Conservation (phyloP, 192 early-diverging fungal species). For the Phycomyces blakesleeanus region DNA sequence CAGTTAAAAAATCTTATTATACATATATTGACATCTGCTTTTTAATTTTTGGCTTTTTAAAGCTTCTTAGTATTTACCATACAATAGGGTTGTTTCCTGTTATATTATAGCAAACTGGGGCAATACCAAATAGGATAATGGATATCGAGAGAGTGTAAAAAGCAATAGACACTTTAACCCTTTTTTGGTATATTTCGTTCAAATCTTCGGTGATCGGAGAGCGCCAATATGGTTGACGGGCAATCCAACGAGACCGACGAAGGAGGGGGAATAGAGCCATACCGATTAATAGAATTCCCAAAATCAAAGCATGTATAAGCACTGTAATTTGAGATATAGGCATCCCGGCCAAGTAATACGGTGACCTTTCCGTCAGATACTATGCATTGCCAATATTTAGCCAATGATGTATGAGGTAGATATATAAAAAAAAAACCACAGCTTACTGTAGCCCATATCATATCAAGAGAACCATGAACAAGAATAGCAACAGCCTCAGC, state of each 20-base stretch:
- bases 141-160: slow-evolving; percentile 37
- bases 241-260: slow-evolving; percentile 43
- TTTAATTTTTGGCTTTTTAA: not conserved
- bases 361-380: slow-evolving; percentile 32
- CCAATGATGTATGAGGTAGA: not conserved
- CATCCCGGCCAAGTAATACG: slow-evolving; percentile 16
- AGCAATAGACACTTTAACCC: slow-evolving; percentile 38
- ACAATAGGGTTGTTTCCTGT: slow-evolving; percentile 61
- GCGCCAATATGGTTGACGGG: slow-evolving; percentile 46
- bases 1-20: not conserved
- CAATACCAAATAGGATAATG: slow-evolving; percentile 51
- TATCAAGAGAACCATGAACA: slow-evolving; percentile 40
- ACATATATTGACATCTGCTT: not conserved
- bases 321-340: slow-evolving; percentile 36
- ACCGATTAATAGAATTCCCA: slow-evolving; percentile 71
- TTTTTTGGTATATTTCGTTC: slow-evolving; percentile 13
- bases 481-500: slow-evolving; percentile 55
- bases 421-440: not conserved
- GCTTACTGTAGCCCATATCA: slow-evolving; percentile 38
- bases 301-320: slow-evolving; percentile 58
- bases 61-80: slow-evolving; percentile 45
- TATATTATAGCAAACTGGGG: slow-evolving; percentile 47
- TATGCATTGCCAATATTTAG: slow-evolving; percentile 3
- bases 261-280: slow-evolving; percentile 49
- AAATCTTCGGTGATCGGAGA: not conserved